Conservation (phyloP, 2,329 filamentous ascomycete species). For the Botrytis byssoidea region DNA sequence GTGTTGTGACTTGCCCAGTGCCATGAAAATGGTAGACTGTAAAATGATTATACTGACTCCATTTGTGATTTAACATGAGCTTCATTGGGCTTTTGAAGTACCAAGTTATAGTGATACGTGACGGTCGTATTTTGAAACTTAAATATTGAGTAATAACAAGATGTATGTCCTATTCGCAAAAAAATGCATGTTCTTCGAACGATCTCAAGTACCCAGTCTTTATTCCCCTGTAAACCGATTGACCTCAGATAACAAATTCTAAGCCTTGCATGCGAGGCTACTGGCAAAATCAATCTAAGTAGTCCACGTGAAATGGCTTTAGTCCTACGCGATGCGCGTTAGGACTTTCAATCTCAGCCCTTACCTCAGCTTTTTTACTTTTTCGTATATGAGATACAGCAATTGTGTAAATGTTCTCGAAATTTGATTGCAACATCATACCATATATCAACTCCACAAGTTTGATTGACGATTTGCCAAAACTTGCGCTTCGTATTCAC, state of each 20-base stretch:
- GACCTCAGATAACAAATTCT: background rate
- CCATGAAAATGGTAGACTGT: background rate
- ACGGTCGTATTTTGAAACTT: background rate
- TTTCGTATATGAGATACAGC: background rate
- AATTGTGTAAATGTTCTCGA: constrained; percentile 3
- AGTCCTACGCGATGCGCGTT: constrained; percentile 21
- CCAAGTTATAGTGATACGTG: too few species aligned
- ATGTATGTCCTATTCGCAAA: too few species aligned
- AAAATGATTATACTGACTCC: background rate
- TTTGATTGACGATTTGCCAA: background rate
- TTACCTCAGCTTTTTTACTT: background rate
- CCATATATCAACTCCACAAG: background rate
- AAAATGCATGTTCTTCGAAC: background rate
- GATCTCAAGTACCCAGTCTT: background rate
- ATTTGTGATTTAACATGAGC: background rate
- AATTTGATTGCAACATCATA: background rate
- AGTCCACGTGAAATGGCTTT: constrained; percentile 4
- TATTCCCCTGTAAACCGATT: background rate
- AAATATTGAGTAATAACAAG: background rate
- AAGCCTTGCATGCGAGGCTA: constrained; percentile 18
- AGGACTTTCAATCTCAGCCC: background rate
- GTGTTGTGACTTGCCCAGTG: background rate
- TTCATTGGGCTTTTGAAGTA: background rate
- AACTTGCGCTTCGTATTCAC: background rate
- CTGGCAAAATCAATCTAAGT: constrained; percentile 7